Conservation (phyloP, 1,139 yeast genomes). For the Saccharomyces pastorianus region DNA sequence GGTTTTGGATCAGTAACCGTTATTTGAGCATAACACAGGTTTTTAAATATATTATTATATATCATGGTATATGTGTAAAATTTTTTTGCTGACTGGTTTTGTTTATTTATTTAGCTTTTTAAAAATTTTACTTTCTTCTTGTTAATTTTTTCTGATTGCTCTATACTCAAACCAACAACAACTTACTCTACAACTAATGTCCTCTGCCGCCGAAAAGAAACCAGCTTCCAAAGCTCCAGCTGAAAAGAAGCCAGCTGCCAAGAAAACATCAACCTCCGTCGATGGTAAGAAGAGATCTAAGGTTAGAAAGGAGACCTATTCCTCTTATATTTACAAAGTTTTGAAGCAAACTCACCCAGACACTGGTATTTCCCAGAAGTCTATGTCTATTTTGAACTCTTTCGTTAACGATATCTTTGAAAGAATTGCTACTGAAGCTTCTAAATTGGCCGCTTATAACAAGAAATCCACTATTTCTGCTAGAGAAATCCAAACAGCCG, state of each 20-base stretch:
- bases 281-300: constrained; percentile 92
- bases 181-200: constrained; percentile 44
- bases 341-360: constrained; percentile 98
- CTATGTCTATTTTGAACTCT: constrained; percentile 98
- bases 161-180: constrained; percentile 3
- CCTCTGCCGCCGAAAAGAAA: constrained; percentile 96
- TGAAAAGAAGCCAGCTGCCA: constrained; percentile 93
- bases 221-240: constrained; percentile 99
- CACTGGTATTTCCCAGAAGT: constrained; percentile 98
- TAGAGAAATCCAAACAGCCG: constrained; percentile 98
- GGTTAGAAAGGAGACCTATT: constrained; percentile 97
- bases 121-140: no score
- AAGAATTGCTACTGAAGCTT: constrained; percentile 95
- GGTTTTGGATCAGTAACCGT: not conserved
- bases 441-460: constrained; percentile 98
- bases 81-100: no score
- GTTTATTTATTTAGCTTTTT: no score
- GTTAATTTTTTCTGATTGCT: no score
- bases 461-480: constrained; percentile 98
- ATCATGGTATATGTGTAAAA: no score
- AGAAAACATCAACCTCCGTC: constrained; percentile 72
- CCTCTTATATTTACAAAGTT: constrained; percentile 97
- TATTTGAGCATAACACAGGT: no score
- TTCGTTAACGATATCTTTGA: constrained; percentile 94
- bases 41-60: no score